Evolutionary conservation across 2,329 filamentous ascomycete species (phyloP), one percentile per base, ranked within the genome.

Genomic region (Aspergillus alliaceus): DNA sequence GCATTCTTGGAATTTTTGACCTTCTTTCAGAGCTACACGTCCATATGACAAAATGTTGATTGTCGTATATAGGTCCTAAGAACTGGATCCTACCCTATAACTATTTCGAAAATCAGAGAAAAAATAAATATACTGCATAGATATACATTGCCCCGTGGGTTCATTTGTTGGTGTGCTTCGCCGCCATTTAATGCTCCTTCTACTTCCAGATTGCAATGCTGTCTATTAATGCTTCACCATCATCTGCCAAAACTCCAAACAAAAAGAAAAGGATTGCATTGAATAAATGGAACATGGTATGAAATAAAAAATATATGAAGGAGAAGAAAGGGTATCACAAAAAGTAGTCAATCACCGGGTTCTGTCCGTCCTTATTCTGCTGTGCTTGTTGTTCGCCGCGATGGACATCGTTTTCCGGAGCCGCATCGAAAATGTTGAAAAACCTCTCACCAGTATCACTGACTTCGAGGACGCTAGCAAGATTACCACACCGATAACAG

Each of bases 381-480:
- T 86, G 84, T 59, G 88, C 85, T 74, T 95, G 91, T 69, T 90
- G 84, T 71, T 97, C 92, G 69, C 79, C 77, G 53, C 96, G 90
- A 72, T 96, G 90, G 65, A 88, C 79, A 72, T 98, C 93, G 69
- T 99, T 77, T 75, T 99, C 95, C 2, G 95, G 95, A 27, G 95
- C 93, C 3, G 95, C 95, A 56, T 96, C 91, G 74, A 99, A 99
- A 24, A 98, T 93, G 72, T 99, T 99, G 81, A 98, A 99, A 76
- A 91, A 96, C 58, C 93, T 83, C 75, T 96, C 92, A 35, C 95
- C 93, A 0, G 88, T 89, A 71, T 96, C 92, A 73, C 91, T 93
- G 57, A 99, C 95, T 77, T 99, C 95, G 35, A 99, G 83, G 46
- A 99, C 95, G 75, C 92, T 96, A 8, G 95, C 95, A 85, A 98